Evolutionary conservation across 1,139 yeast genomes (phyloP).

Genomic region (Taiozyma sp.): DNA sequence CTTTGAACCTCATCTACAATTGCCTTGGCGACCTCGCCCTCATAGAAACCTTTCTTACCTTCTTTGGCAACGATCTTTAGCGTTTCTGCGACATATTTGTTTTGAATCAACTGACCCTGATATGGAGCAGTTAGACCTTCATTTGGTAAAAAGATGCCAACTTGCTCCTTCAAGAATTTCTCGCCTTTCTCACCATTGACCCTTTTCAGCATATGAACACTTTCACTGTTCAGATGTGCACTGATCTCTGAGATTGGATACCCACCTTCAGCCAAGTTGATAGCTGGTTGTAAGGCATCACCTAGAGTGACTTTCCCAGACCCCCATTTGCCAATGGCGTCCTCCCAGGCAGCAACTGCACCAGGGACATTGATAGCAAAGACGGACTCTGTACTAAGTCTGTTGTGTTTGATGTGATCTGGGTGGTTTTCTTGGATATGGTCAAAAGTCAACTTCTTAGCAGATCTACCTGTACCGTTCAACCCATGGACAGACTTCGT

Average conservation of each 20-base stretch:
- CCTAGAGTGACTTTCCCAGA: constrained; percentile 56
- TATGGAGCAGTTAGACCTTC: constrained; percentile 40
- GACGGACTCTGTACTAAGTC: constrained; percentile 43
- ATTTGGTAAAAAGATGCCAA: constrained; percentile 34
- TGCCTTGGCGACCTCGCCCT: constrained; percentile 61
- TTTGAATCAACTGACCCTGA: constrained; percentile 56
- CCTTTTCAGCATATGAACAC: constrained; percentile 32
- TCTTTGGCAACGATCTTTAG: constrained; percentile 44
- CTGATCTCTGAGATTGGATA: constrained; percentile 59
- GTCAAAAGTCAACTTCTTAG: constrained; percentile 45
- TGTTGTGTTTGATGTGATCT: constrained; percentile 16
- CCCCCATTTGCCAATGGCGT: constrained; percentile 66
- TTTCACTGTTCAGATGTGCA: constrained; percentile 45
- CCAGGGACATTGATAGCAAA: constrained; percentile 72
- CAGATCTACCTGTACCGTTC: constrained; percentile 76
- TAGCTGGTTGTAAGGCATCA: constrained; percentile 64
- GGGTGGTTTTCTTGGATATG: constrained; percentile 39
- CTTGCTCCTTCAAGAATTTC: constrained; percentile 26
- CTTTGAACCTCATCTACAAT: constrained; percentile 48
- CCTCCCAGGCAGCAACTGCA: constrained; percentile 73
- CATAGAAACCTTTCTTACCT: constrained; percentile 65
- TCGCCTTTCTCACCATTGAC: constrained; percentile 31
- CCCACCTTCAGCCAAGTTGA: constrained; percentile 63
- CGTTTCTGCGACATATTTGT: constrained; percentile 48
- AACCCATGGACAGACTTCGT: constrained; percentile 54